Base-by-base conservation (phyloP, 148 eudicot species). In the Vaccinium darrowii region DNA sequence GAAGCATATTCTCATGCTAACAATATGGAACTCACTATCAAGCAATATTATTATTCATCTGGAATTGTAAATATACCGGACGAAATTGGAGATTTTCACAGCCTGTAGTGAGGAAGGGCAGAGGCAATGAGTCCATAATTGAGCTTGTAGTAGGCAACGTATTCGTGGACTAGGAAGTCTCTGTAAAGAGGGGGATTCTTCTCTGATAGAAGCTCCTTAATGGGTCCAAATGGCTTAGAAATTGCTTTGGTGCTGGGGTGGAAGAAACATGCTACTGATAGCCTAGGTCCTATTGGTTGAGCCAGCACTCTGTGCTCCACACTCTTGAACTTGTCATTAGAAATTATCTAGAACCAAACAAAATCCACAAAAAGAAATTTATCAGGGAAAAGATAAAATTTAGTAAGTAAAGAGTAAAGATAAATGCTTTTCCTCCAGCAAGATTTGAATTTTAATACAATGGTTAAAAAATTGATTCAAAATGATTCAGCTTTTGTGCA, bases 271-370 rank as follows among this genome's bases (percentile, higher is more conserved):
- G 91, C 93, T 13, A 89, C 82, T 12, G 93, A 91, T 21, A 91
- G 76, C 63, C 93, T 87, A 1, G 93, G 91, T n/a, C 93, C 93
- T 4, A 62, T 50, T 4, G 49, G 81, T 21, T 85, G 86, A 12
- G 93, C 91, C 82, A 88, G 39, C 23, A 91, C 93, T 78, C 91
- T 91, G 52, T 91, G 93, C 81, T 90, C 93, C 62, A 87, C 88
- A 56, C 90, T 88, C 23, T 56, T 90, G 43, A 90, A 78, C 82
- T 19, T 39, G 85, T 90, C 88, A 67, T 91, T 91, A 52, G 84
- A 86, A 63, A 90, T 86, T n/a, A 91, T 86, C 92, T 91, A 13
- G 21, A 74, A 43, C 5, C 47, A n/a, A n/a, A n/a, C n/a, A n/a
- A n/a, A n/a, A n/a, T n/a, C n/a, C n/a, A n/a, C n/a, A n/a, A n/a